These are phyloP conservation scores for Myxozyma mucilagina DNA, from an alignment of 805 yeast species.

Conservation along the genomic window DNA sequence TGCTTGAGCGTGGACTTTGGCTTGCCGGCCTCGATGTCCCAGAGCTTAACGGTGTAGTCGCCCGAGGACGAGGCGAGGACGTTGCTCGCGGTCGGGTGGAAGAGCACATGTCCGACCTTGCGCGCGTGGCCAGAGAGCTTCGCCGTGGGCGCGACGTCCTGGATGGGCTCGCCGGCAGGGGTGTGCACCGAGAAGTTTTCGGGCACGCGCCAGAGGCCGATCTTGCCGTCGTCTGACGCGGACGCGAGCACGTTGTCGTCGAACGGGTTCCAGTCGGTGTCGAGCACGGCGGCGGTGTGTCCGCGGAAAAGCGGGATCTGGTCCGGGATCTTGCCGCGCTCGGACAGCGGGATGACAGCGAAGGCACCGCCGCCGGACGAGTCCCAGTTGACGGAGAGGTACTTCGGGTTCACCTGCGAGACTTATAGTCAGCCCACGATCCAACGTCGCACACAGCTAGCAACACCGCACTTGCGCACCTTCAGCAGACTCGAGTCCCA, in stretches of 20 bases:
- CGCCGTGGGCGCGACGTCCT: constrained; percentile 71
- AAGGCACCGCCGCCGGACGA: constrained; percentile 98
- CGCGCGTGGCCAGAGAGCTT: constrained; percentile 74
- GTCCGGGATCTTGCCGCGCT: constrained; percentile 92
- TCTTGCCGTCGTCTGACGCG: constrained; percentile 78
- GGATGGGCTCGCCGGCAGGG: constrained; percentile 51
- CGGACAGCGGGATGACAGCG: constrained; percentile 83
- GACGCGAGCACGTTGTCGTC: constrained; percentile 72
- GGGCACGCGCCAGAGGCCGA: constrained; percentile 87
- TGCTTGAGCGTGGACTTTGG: constrained; percentile 74
- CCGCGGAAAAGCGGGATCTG: constrained; percentile 92
- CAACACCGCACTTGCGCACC: constrained; percentile 41
- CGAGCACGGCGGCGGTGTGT: constrained; percentile 91
- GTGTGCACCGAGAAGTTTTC: constrained; percentile 71
- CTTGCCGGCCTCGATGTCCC: constrained; percentile 81
- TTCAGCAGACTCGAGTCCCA: constrained; percentile 93
- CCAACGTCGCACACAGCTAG: not conserved
- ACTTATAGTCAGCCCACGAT: not conserved
- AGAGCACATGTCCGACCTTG: constrained; percentile 89
- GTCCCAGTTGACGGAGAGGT: constrained; percentile 85
- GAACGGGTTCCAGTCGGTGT: constrained; percentile 94
- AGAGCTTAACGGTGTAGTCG: constrained; percentile 86
- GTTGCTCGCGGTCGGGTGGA: constrained; percentile 84
- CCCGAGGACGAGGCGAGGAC: constrained; percentile 87
- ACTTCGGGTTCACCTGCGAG: constrained; percentile 70